Base-by-base conservation (phyloP, 805 yeast genomes). In the Ogataea naganishii region DNA sequence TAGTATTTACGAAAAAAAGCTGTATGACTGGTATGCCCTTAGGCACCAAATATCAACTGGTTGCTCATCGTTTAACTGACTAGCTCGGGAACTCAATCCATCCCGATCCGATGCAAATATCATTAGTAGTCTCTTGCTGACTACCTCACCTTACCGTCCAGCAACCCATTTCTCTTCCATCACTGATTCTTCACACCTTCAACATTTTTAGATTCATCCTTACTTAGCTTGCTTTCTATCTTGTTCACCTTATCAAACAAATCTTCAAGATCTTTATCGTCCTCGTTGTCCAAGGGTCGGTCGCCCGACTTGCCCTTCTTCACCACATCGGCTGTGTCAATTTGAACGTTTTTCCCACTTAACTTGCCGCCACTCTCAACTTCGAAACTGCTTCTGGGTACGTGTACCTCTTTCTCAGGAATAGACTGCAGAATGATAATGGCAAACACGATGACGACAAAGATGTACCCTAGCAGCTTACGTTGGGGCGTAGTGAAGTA, bases 401-500 rank as follows among this genome's bases (percentile, higher is more conserved):
- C n/a, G n/a, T n/a, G n/a, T n/a, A 39, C 38, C 10, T 44, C 55
- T 19, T 40, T 41, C 11, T 41, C 46, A 3, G 56, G 51, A 1
- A 56, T 36, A 5, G 43, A 29, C 18, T 44, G 39, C 25, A 45
- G 47, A 13, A 65, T 44, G 21, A 61, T 30, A 3, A 52, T 36
- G 4, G 58, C 62, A 12, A 66, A 36, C 4, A 51, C 19, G 12
- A 41, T 19, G 26, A 68, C 43, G 7, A 63, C 42, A 5, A 54
- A 10, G 5, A 58, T 28, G 38, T 69, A 69, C 1, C 53, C 54
- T 1, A 65, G 10, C 15, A 64, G 34, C 34, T 65, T 67, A 41
- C 67, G 65, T 61, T 62, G 61, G 16, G 70, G 69, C 3, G 74
- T 66, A 1, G 74, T 65, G 34, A 68, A 45, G 27, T 42, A 39